These are phyloP conservation scores for Trypanosoma mega DNA, from an alignment of 208 protist genomes.

Conservation along the genomic window DNA sequence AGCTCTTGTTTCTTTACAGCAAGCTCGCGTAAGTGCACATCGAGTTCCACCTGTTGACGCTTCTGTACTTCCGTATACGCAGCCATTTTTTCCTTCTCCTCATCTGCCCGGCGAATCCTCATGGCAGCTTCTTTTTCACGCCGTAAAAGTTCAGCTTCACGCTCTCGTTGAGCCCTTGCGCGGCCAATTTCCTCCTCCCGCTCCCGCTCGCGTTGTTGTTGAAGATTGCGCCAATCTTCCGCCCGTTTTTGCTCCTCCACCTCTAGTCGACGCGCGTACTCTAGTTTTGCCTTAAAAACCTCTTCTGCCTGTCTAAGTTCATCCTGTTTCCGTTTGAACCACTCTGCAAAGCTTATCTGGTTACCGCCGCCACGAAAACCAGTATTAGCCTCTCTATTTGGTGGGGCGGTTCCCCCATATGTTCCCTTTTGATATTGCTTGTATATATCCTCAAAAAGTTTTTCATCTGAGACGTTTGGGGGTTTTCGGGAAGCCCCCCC, in stretches of 20 bases:
- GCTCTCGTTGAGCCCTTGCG: slow-evolving; percentile 40
- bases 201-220: slow-evolving; percentile 60
- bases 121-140: slow-evolving; percentile 43
- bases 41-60: slow-evolving; percentile 71
- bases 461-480: slow-evolving; percentile 42
- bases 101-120: slow-evolving; percentile 35
- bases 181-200: slow-evolving; percentile 51
- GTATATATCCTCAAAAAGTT: slow-evolving; percentile 79
- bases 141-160: slow-evolving; percentile 53
- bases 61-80: slow-evolving; percentile 62
- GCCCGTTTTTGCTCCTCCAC: slow-evolving; percentile 66
- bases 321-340: slow-evolving; percentile 84
- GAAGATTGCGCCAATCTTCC: slow-evolving; percentile 74
- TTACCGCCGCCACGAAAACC: slow-evolving; percentile 37
- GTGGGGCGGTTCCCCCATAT: slow-evolving; percentile 16
- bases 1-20: slow-evolving; percentile 64
- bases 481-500: slow-evolving; percentile 16
- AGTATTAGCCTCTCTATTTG: slow-evolving; percentile 8
- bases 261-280: slow-evolving; percentile 70
- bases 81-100: slow-evolving; percentile 46
- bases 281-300: slow-evolving; percentile 62
- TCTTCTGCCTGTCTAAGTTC: slow-evolving; percentile 74
- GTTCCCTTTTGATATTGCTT: slow-evolving; percentile 76
- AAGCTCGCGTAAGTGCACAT: slow-evolving; percentile 71
- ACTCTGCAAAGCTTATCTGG: slow-evolving; percentile 72